Evolutionary conservation across 768 basidiomycete genomes (phyloP).

Genomic region (Rhodotorula paludigena): DNA sequence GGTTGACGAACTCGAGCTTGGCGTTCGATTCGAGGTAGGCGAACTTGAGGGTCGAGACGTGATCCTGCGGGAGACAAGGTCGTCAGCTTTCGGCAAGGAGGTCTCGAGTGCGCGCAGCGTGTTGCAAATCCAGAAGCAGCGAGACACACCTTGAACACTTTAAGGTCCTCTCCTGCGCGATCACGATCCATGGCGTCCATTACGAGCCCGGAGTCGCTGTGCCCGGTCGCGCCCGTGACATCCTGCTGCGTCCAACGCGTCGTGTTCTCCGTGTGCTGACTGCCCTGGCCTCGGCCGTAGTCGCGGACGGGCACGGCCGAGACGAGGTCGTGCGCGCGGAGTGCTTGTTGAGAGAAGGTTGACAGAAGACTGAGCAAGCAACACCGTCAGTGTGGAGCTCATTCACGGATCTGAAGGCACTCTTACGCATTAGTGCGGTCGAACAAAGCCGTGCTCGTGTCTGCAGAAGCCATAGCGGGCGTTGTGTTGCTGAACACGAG

Average conservation of each 20-base stretch:
- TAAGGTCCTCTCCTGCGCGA: slow-evolving; percentile 23
- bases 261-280: slow-evolving; percentile 16
- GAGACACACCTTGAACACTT: slow-evolving; percentile 30
- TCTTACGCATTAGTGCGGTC: slow-evolving; percentile 28
- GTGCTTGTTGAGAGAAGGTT: slow-evolving; percentile 2
- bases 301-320: not conserved
- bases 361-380: slow-evolving; percentile 8
- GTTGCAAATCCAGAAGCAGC: not conserved
- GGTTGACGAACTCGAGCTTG: slow-evolving; percentile 27
- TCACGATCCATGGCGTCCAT: slow-evolving; percentile 23
- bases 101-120: too few species aligned
- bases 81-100: not conserved
- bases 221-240: slow-evolving; percentile 9
- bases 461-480: not conserved
- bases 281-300: not conserved
- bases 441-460: slow-evolving; percentile 3
- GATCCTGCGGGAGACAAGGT: slow-evolving; percentile 8
- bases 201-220: slow-evolving; percentile 16
- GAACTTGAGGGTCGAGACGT: slow-evolving; percentile 36
- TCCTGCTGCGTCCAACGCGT: slow-evolving; percentile 28
- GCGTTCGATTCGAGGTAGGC: slow-evolving; percentile 39
- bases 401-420: not conserved
- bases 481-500: too few species aligned
- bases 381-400: not conserved
- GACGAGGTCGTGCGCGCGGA: slow-evolving; percentile 10